Evolutionary conservation across 441 rosid genomes (phyloP).

Genomic region (Omphalea diandra): DNA sequence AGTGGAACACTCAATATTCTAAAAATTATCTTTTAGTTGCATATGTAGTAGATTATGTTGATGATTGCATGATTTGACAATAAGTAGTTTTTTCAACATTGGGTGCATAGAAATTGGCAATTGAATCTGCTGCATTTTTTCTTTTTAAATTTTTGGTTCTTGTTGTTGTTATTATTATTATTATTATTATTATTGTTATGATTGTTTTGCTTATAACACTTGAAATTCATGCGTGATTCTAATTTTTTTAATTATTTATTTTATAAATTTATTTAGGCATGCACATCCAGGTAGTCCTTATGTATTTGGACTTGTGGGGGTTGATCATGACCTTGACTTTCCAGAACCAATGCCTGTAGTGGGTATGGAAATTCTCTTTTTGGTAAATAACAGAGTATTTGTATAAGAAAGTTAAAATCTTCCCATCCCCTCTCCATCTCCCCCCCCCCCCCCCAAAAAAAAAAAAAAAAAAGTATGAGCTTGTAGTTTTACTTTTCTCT

Average conservation of each 20-base stretch:
- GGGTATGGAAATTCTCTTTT: conserved; percentile 47
- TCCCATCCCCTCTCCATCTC: no score
- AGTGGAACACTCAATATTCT: background rate
- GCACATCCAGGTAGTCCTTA: conserved; percentile 99
- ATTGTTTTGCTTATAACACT: conserved; percentile 1
- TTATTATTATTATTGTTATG: background rate
- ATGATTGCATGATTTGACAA: background rate
- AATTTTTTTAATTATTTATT: conserved; percentile 37
- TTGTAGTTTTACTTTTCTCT: background rate
- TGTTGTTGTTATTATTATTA: background rate
- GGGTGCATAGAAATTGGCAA: background rate
- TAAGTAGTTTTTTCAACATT: background rate
- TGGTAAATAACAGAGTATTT: background rate
- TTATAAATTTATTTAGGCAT: no score
- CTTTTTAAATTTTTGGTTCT: background rate
- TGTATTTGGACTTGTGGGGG: conserved; percentile 96
- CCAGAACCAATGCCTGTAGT: conserved; percentile 99
- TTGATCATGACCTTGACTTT: conserved; percentile 97
- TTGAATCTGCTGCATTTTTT: background rate
- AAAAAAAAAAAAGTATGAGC: background rate
- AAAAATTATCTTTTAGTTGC: background rate
- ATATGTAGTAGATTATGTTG: background rate
- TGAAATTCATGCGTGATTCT: conserved; percentile 27
- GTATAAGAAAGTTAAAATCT: no score
- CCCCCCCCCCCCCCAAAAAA: no score